Conservation (phyloP, 768 basidiomycete species). For the Termitomyces sp. region DNA sequence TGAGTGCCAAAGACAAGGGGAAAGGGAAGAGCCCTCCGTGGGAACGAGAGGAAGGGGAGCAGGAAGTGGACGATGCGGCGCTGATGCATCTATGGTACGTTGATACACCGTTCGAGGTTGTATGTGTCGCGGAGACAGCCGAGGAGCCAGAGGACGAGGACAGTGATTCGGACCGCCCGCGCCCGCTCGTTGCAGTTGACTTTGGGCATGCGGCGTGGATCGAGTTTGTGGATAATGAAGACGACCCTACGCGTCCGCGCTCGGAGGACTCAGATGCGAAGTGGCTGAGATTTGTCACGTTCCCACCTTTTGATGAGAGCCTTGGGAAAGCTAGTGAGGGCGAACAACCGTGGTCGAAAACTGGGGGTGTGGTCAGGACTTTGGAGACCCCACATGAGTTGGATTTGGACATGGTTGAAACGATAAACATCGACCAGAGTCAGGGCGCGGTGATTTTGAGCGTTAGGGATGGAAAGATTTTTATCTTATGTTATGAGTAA, state of each 20-base stretch:
- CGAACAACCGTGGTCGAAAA: slow-evolving; percentile 19
- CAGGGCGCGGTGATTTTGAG: slow-evolving; percentile 70
- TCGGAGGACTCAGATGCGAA: slow-evolving; percentile 32
- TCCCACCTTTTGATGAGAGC: slow-evolving; percentile 47
- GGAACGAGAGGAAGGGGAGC: slow-evolving; percentile 12
- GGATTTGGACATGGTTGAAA: slow-evolving; percentile 61
- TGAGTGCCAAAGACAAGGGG: neutral
- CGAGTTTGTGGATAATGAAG: slow-evolving; percentile 42
- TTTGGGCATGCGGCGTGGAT: slow-evolving; percentile 89
- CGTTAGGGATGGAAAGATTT: slow-evolving; percentile 62
- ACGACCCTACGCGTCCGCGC: slow-evolving; percentile 13
- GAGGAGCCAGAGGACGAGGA: slow-evolving; percentile 27
- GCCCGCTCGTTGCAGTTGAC: slow-evolving; percentile 75
- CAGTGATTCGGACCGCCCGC: slow-evolving; percentile 37
- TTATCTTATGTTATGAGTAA: slow-evolving; percentile 60
- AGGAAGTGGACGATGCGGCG: slow-evolving; percentile 36
- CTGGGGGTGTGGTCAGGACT: slow-evolving; percentile 48
- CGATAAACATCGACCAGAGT: slow-evolving; percentile 73
- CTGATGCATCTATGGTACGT: slow-evolving; percentile 70
- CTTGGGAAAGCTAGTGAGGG: slow-evolving; percentile 11
- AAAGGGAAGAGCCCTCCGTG: slow-evolving; percentile 4
- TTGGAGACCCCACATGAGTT: slow-evolving; percentile 60
- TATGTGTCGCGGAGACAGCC: slow-evolving; percentile 48
- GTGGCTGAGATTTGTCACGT: slow-evolving; percentile 64
- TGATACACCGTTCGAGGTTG: slow-evolving; percentile 64